phyloP scores from a whole-genome alignment of 768 basidiomycete species.

The Termitomyces sp. region DNA sequence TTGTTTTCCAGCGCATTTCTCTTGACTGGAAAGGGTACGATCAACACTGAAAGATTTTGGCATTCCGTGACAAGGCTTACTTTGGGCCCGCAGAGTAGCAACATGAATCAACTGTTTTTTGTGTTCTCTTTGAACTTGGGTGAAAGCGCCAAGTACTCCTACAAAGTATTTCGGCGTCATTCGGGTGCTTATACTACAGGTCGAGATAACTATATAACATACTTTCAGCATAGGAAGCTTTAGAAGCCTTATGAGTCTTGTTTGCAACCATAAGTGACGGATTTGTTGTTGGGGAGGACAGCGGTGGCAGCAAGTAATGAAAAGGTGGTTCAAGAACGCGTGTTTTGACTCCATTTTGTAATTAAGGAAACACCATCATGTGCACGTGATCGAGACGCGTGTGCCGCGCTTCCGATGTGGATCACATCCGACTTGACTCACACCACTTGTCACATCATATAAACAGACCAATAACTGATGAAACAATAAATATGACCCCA shows the following conservation, averaged over 20 bases:
- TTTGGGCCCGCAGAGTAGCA: conserved; percentile 41
- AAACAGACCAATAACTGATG: no score
- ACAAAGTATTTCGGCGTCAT: conserved; percentile 1
- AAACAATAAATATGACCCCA: no score
- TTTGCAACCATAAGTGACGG: conserved; percentile 22
- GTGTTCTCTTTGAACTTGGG: conserved; percentile 38
- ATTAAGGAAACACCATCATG: conserved; percentile 5
- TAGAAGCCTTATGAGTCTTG: conserved; percentile 23
- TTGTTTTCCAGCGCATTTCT: conserved; percentile 37
- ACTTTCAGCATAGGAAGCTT: conserved; percentile 38
- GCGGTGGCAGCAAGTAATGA: background rate
- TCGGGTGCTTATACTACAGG: background rate
- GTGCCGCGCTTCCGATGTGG: background rate
- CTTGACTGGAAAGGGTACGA: conserved; percentile 27
- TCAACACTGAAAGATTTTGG: background rate
- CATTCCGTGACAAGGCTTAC: conserved; percentile 16
- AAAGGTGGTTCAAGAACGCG: background rate
- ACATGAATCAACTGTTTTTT: conserved; percentile 39
- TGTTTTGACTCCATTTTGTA: conserved; percentile 2
- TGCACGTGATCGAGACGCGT: conserved; percentile 9
- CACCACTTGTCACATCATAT: background rate
- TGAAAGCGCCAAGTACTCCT: conserved; percentile 45
- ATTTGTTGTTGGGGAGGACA: background rate
- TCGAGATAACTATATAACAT: conserved; percentile 12
- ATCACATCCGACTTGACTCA: background rate